Conservation (phyloP, 106 monocot species). For the Platanthera guangdongensis region DNA sequence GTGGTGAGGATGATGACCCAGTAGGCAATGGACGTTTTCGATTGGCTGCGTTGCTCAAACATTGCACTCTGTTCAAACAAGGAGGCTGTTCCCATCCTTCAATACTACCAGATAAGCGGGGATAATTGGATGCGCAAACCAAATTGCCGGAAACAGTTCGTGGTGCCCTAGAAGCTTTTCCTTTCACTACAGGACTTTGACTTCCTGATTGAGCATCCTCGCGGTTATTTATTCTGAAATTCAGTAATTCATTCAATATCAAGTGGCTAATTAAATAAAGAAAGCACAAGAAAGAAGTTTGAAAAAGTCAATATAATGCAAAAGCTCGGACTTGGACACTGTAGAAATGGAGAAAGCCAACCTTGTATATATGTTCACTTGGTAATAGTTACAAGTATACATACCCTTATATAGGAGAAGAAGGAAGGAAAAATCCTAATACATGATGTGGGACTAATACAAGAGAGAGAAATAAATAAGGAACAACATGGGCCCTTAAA, state of each 20-base stretch:
- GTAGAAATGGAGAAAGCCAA: no score
- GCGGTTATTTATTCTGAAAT: slow-evolving; percentile 35
- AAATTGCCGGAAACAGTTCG: slow-evolving; percentile 43
- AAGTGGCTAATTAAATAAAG: not conserved
- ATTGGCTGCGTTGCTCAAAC: slow-evolving; percentile 26
- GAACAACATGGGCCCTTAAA: no score
- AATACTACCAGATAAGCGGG: slow-evolving; percentile 27
- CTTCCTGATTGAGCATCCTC: slow-evolving; percentile 60
- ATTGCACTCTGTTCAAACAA: slow-evolving; percentile 38
- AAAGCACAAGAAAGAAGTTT: not conserved
- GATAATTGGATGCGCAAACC: slow-evolving; percentile 33
- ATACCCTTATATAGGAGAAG: no score
- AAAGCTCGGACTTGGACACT: not conserved
- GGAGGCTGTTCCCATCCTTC: slow-evolving; percentile 66
- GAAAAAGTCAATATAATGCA: not conserved
- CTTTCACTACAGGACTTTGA: slow-evolving; percentile 50
- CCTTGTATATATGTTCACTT: no score
- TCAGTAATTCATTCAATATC: not conserved
- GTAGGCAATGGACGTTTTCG: slow-evolving; percentile 47
- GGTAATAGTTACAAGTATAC: no score
- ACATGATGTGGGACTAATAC: no score
- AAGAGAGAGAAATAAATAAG: no score
- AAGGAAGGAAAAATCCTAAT: no score
- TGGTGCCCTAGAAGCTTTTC: slow-evolving; percentile 64
- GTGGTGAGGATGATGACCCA: slow-evolving; percentile 51